Evolutionary conservation across 2,329 filamentous ascomycete genomes (phyloP).

Genomic region (Ophiostoma angusticollis): DNA sequence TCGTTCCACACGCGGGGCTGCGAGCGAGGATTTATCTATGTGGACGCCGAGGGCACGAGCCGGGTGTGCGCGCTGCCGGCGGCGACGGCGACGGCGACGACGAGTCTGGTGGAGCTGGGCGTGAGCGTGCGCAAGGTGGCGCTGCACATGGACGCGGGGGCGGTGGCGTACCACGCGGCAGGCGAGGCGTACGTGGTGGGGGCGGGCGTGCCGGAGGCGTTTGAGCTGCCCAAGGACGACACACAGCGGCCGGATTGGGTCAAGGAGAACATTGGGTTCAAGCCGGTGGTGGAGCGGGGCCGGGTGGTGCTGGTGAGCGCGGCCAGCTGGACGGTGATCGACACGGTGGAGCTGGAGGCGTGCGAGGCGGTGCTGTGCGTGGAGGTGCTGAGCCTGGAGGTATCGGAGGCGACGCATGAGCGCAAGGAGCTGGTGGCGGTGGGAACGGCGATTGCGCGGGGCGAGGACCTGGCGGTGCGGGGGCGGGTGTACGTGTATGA

Average conservation of each 20-base stretch:
- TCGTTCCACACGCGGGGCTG: slow-evolving; percentile 66
- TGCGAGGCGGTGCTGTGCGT: slow-evolving; percentile 71
- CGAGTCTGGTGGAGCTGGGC: slow-evolving; percentile 60
- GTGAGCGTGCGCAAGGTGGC: slow-evolving; percentile 62
- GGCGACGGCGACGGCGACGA: slow-evolving; percentile 23
- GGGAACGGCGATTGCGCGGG: slow-evolving; percentile 73
- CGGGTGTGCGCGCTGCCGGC: slow-evolving; percentile 59
- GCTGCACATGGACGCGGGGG: slow-evolving; percentile 56
- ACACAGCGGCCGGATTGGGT: slow-evolving; percentile 73
- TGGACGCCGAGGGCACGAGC: slow-evolving; percentile 59
- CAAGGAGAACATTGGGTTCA: slow-evolving; percentile 50
- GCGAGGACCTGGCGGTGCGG: slow-evolving; percentile 78
- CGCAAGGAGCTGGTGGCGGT: slow-evolving; percentile 70
- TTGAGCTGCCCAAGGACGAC: slow-evolving; percentile 77
- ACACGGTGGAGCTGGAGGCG: slow-evolving; percentile 58
- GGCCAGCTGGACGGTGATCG: slow-evolving; percentile 63
- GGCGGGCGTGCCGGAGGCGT: slow-evolving; percentile 54
- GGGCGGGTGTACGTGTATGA: slow-evolving; percentile 86
- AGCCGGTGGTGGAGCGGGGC: slow-evolving; percentile 59
- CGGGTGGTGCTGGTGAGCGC: slow-evolving; percentile 69
- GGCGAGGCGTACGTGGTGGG: slow-evolving; percentile 66
- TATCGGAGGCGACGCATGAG: slow-evolving; percentile 84
- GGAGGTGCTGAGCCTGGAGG: slow-evolving; percentile 71
- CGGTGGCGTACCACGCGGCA: slow-evolving; percentile 63
- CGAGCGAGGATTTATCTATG: slow-evolving; percentile 71